Evolutionary conservation across 345 rosid genomes (phyloP).

Genomic region (Hibiscus syriacus): DNA sequence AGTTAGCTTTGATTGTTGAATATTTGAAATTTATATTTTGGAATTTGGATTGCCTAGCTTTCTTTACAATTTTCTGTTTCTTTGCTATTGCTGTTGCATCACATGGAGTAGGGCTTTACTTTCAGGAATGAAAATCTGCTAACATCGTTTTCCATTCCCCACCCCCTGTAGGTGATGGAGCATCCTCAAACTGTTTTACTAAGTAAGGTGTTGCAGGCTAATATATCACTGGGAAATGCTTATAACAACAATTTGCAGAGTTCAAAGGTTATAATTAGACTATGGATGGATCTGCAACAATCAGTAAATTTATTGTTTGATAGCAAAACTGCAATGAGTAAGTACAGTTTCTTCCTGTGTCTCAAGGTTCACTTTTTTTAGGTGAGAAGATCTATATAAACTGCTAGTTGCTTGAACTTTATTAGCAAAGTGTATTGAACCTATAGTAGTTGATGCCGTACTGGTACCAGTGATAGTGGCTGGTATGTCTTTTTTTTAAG

Average conservation of each 20-base stretch:
- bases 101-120: neutral
- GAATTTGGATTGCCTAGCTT: neutral
- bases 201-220: constrained; percentile 58
- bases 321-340: constrained; percentile 73
- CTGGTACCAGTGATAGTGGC: neutral
- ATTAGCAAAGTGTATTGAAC: neutral
- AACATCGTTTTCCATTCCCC: constrained; percentile 5
- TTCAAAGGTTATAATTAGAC: constrained; percentile 27
- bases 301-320: constrained; percentile 69
- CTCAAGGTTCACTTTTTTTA: neutral
- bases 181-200: constrained; percentile 81
- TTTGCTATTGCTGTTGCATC: neutral
- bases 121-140: neutral
- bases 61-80: neutral
- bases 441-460: neutral
- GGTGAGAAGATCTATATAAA: neutral
- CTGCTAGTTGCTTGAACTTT: neutral
- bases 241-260: constrained; percentile 29
- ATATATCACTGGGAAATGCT: constrained; percentile 64
- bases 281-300: constrained; percentile 90
- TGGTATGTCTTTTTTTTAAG: neutral
- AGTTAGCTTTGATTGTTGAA: neutral
- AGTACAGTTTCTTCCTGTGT: constrained; percentile 9
- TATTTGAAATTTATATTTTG: too few species aligned
- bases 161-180: constrained; percentile 73